These are phyloP conservation scores for Starmerella vaccinii DNA, from an alignment of 805 yeast genomes.

Conservation along the genomic window DNA sequence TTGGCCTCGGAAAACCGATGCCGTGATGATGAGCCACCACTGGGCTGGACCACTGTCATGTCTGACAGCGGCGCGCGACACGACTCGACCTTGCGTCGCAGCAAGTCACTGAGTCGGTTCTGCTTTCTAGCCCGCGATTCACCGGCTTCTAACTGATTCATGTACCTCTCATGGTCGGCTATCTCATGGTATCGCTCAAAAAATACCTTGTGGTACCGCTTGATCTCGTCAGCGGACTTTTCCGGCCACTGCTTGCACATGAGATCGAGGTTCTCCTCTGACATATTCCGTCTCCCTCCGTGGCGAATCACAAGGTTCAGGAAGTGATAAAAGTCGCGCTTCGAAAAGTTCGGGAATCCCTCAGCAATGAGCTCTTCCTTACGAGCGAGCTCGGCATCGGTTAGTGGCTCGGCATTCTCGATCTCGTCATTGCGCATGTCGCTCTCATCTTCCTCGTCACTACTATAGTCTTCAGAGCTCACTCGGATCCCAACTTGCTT, in stretches of 20 bases:
- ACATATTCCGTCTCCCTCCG: conserved; percentile 48
- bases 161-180: conserved; percentile 80
- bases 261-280: conserved; percentile 39
- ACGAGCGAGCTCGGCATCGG: conserved; percentile 62
- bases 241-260: conserved; percentile 53
- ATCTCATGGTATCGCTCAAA: conserved; percentile 70
- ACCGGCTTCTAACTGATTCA: conserved; percentile 74
- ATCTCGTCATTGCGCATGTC: conserved; percentile 45
- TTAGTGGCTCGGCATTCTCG: conserved; percentile 64
- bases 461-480: conserved; percentile 36
- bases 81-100: conserved; percentile 60
- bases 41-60: conserved; percentile 37
- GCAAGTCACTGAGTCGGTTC: conserved; percentile 63
- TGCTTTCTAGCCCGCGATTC: conserved; percentile 64
- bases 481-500: conserved; percentile 55
- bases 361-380: conserved; percentile 49
- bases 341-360: conserved; percentile 73
- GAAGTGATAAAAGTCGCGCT: conserved; percentile 79
- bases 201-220: conserved; percentile 64
- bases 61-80: conserved; percentile 70
- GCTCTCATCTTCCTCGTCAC: conserved; percentile 37
- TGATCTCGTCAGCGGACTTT: conserved; percentile 67
- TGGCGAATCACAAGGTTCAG: conserved; percentile 60
- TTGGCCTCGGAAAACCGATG: conserved; percentile 74
- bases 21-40: conserved; percentile 21